Conservation (phyloP, 2,329 filamentous ascomycete species). For the Fusarium buxicola region DNA sequence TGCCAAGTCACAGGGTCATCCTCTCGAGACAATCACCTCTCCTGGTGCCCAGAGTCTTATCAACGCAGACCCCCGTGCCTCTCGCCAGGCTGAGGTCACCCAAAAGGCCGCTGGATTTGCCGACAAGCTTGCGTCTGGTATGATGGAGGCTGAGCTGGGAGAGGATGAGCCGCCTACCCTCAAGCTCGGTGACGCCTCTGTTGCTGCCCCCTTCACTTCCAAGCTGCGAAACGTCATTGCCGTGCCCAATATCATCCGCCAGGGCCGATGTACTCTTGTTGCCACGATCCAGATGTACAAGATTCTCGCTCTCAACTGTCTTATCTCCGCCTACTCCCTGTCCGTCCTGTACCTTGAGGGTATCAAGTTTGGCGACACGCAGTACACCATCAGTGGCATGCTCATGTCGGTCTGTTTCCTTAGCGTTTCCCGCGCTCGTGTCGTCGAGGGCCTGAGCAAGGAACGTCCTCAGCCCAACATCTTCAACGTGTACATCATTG, state of each 20-base stretch:
- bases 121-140: constrained; percentile 84
- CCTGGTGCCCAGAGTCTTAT: constrained; percentile 72
- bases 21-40: constrained; percentile 73
- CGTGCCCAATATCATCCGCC: constrained; percentile 97
- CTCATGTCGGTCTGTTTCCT: constrained; percentile 99
- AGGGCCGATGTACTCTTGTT: constrained; percentile 96
- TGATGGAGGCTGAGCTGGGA: constrained; percentile 91
- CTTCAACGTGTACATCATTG: constrained; percentile 99
- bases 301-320: constrained; percentile 95
- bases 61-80: constrained; percentile 49
- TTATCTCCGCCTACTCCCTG: constrained; percentile 97
- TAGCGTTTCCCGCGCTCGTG: constrained; percentile 96
- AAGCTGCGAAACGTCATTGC: constrained; percentile 97
- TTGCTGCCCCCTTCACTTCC: constrained; percentile 96
- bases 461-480: constrained; percentile 98
- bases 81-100: constrained; percentile 69
- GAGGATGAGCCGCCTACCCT: constrained; percentile 93
- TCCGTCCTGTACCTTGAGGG: constrained; percentile 97
- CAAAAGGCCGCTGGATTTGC: constrained; percentile 82
- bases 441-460: constrained; percentile 94
- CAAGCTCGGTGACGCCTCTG: constrained; percentile 96
- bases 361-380: constrained; percentile 98
- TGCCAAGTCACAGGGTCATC: constrained; percentile 63
- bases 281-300: constrained; percentile 99
- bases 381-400: constrained; percentile 99